Evolutionary conservation across 1,284 basidiomycete species (phyloP).

Genomic region (Uromyces viciae-fabae): DNA sequence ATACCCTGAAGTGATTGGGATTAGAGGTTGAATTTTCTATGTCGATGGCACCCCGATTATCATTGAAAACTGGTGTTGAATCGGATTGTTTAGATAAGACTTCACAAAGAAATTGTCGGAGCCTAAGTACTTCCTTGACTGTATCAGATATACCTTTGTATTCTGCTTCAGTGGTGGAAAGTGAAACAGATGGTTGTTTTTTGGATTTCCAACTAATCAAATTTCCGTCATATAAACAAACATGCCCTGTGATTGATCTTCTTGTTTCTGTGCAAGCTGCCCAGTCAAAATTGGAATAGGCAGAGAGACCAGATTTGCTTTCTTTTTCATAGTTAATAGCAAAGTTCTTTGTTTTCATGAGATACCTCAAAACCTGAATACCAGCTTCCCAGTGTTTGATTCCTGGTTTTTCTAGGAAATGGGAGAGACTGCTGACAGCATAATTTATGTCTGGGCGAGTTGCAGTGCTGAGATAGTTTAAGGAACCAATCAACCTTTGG

Average conservation of each 20-base stretch:
- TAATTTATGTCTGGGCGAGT: neutral
- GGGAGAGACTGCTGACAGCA: neutral
- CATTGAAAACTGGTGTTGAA: too few species aligned
- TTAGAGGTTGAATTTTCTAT: too few species aligned
- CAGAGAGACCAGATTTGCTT: neutral
- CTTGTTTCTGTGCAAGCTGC: neutral
- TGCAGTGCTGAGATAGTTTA: neutral
- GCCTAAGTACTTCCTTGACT: neutral
- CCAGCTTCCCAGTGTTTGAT: constrained; percentile 4
- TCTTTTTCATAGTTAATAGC: neutral
- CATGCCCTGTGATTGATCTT: neutral
- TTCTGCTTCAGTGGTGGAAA: neutral
- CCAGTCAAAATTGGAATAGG: neutral
- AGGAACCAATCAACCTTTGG: neutral
- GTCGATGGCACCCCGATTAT: too few species aligned
- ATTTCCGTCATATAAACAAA: neutral
- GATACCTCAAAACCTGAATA: neutral
- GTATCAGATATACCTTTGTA: neutral
- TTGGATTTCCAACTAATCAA: neutral
- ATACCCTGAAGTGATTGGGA: too few species aligned
- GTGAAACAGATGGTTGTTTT: neutral
- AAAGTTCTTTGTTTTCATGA: neutral
- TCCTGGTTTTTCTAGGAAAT: neutral
- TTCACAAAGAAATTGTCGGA: too few species aligned
- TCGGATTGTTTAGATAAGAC: too few species aligned